Conservation (phyloP, 2,329 filamentous ascomycete species). For the Tolypocladium nubicola region DNA sequence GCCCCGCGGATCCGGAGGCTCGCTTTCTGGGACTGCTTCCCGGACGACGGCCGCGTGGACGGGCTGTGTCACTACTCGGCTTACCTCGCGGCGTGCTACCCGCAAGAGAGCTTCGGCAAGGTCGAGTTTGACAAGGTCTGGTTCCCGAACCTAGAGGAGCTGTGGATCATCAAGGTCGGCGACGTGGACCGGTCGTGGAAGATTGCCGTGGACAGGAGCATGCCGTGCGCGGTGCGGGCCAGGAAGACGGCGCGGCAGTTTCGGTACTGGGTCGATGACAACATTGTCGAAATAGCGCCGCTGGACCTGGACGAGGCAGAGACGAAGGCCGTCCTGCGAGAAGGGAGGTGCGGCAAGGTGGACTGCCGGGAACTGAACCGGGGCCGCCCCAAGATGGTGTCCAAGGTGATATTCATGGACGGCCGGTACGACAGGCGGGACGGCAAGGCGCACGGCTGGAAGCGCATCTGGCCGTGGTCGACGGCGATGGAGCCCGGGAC, state of each 20-base stretch:
- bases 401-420: slow-evolving; percentile 25
- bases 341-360: slow-evolving; percentile 22
- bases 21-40: slow-evolving; percentile 29
- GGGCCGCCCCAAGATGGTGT: slow-evolving; percentile 24
- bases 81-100: slow-evolving; percentile 22
- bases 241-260: slow-evolving; percentile 24
- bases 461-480: slow-evolving; percentile 21
- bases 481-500: slow-evolving; percentile 13
- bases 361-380: slow-evolving; percentile 24
- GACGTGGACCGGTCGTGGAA: slow-evolving; percentile 25
- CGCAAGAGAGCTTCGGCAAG: slow-evolving; percentile 17
- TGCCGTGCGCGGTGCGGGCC: slow-evolving; percentile 17
- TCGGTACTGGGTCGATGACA: slow-evolving; percentile 26
- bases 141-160: slow-evolving; percentile 26
- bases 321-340: slow-evolving; percentile 19
- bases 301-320: slow-evolving; percentile 23
- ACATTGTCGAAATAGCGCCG: slow-evolving; percentile 25
- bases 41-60: slow-evolving; percentile 24
- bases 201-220: slow-evolving; percentile 19
- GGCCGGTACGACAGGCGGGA: slow-evolving; percentile 17
- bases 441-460: slow-evolving; percentile 16
- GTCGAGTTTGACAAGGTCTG: slow-evolving; percentile 26
- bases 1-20: slow-evolving; percentile 22
- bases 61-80: slow-evolving; percentile 20
- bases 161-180: slow-evolving; percentile 29